Percentiles rank a stretch among this genome's conserved stretches.
Evolutionary conservation across 2,329 filamentous ascomycete species (phyloP).

Genomic region (Trichoderma sp.): DNA sequence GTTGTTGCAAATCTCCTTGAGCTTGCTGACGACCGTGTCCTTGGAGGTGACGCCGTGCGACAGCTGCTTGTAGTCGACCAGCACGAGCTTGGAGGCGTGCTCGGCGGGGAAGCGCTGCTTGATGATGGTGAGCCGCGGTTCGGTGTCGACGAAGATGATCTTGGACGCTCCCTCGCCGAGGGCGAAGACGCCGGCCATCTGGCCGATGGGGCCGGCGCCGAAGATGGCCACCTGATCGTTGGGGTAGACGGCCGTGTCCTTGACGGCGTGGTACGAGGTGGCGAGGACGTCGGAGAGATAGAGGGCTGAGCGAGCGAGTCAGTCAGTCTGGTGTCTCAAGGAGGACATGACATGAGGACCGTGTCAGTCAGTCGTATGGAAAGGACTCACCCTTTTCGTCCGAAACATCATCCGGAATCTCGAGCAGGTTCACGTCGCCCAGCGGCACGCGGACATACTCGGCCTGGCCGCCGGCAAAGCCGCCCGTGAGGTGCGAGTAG

Average conservation of each 20-base stretch:
- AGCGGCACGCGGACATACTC: slow-evolving; percentile 83
- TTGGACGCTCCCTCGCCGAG: slow-evolving; percentile 72
- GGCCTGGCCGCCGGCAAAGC: slow-evolving; percentile 84
- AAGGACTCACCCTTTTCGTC: slow-evolving; percentile 69
- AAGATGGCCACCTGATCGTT: slow-evolving; percentile 80
- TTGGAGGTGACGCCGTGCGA: slow-evolving; percentile 59
- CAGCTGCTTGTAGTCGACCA: slow-evolving; percentile 67
- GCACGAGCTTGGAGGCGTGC: slow-evolving; percentile 59
- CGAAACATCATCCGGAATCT: slow-evolving; percentile 75
- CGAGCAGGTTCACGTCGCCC: slow-evolving; percentile 78
- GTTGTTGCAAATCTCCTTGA: slow-evolving; percentile 73
- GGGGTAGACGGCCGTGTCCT: slow-evolving; percentile 79
- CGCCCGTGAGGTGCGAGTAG: slow-evolving; percentile 78
- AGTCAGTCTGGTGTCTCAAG: neutral
- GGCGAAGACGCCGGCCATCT: slow-evolving; percentile 79
- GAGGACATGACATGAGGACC: too few relatives aligned
- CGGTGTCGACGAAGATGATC: slow-evolving; percentile 72
- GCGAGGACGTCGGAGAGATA: slow-evolving; percentile 79
- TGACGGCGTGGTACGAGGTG: slow-evolving; percentile 80
- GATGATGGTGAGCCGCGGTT: slow-evolving; percentile 68
- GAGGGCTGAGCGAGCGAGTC: slow-evolving; percentile 46
- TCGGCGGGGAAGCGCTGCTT: slow-evolving; percentile 59
- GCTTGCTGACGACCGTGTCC: slow-evolving; percentile 66
- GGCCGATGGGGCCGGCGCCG: slow-evolving; percentile 83
- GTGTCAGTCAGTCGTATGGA: too few relatives aligned